Base-by-base conservation (phyloP, 176 grass and related monocot genomes). In the Otatea glauca region DNA sequence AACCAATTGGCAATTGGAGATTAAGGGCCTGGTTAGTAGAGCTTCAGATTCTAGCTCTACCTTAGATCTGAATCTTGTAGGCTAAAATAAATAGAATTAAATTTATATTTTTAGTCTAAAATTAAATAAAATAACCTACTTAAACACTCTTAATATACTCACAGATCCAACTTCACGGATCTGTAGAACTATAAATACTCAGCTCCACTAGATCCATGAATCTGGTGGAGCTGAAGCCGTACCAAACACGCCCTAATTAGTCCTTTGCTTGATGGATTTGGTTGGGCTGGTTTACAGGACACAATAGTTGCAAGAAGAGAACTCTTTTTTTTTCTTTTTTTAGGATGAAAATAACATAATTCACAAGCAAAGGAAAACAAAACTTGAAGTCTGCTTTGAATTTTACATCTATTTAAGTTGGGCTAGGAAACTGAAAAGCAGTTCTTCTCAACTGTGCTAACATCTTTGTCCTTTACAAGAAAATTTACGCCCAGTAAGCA, bases 391-490 rank as follows among this genome's bases (percentile, higher is more conserved):
- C 41, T 42, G n/a, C 43, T 71, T 27, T 34, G 10, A 23, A 77
- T 18, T 76, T 41, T 83, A 32, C 64, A 83, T 49, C 16, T 70
- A 63, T 63, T 51, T 63, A 60, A 70, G 25, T 41, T 77, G n/a
- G 8, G 10, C 32, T 68, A 63, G 23, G 15, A 51, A 77, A 83
- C 49, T 84, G 56, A 24, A 45, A 75, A 35, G 2, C 27, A 55
- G 13, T 72, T 48, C 65, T 79, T 56, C 66, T 73, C 81, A 39
- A 12, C 60, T 74, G 67, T 25, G 6, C 59, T 84, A 72, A 35
- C 7, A 39, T 80, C 50, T 60, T 68, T 84, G 75, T 16, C 65
- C 60, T 20, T 17, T 0, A 0, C 15, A 37, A 4, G 10, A n/a
- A 70, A 32, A 48, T 32, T 18, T 80, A 64, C 2, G 9, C 60